Percentiles rank a stretch among this genome's conserved stretches.
phyloP scores from a whole-genome alignment of 768 basidiomycete genomes.

The Leccinellum rugosiceps region DNA sequence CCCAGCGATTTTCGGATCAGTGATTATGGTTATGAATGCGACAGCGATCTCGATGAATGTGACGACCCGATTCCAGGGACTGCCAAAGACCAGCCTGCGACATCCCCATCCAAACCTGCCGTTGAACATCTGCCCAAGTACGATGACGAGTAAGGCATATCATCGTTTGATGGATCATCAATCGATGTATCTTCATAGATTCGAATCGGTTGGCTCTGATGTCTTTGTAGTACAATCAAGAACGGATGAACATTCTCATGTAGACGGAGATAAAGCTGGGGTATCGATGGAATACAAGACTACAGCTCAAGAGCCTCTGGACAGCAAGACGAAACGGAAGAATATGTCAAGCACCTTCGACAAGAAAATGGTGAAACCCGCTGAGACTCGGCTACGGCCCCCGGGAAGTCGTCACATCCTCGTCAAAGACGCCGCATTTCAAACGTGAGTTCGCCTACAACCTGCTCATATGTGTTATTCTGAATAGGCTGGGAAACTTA shows the following conservation, averaged over 20 bases:
- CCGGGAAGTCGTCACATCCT: conserved; percentile 17
- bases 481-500: conserved; percentile 4
- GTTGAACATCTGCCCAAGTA: background rate
- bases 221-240: conserved; percentile 14
- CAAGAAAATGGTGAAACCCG: too few relatives aligned
- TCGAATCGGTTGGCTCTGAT: conserved; percentile 16
- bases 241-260: background rate
- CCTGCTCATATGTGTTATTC: background rate
- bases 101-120: background rate
- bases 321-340: background rate
- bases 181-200: conserved; percentile 5
- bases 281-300: background rate
- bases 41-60: conserved; percentile 32
- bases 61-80: background rate
- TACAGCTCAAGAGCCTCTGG: background rate
- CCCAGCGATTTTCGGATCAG: conserved; percentile 6
- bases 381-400: background rate
- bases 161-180: background rate
- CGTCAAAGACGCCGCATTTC: conserved; percentile 24
- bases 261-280: background rate
- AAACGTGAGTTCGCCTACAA: conserved; percentile 14
- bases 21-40: conserved; percentile 31
- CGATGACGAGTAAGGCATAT: conserved; percentile 5
- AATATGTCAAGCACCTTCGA: too few relatives aligned
- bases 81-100: background rate